phyloP scores from a whole-genome alignment of 164 flowering plant genomes.

The Aristolochia fimbriata region DNA sequence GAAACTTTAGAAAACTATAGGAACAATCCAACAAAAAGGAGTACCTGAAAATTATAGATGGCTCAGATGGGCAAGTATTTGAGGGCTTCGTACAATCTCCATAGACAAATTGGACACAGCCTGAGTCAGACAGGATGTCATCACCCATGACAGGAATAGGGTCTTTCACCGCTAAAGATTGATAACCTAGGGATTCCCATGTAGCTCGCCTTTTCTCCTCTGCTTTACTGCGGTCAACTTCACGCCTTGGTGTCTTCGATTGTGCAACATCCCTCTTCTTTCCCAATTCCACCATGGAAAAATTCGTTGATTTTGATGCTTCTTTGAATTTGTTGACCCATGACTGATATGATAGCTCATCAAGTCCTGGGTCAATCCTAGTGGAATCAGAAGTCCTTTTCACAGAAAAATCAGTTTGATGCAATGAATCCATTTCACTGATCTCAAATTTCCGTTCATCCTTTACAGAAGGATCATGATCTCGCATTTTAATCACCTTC shows the following conservation, averaged over 20 bases:
- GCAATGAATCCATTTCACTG: slow-evolving; percentile 21
- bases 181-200: slow-evolving; percentile 84
- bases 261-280: slow-evolving; percentile 31
- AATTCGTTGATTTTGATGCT: slow-evolving; percentile 27
- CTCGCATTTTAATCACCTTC: slow-evolving; percentile 50
- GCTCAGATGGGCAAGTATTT: slow-evolving; percentile 47
- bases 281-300: slow-evolving; percentile 21
- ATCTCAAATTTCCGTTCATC: slow-evolving; percentile 53
- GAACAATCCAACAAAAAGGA: not conserved
- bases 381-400: slow-evolving; percentile 15
- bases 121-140: slow-evolving; percentile 40
- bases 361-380: slow-evolving; percentile 43
- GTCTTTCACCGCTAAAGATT: slow-evolving; percentile 50
- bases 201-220: slow-evolving; percentile 68
- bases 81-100: slow-evolving; percentile 88
- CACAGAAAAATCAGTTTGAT: slow-evolving; percentile 19
- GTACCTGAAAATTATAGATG: slow-evolving; percentile 74
- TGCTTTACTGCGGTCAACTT: slow-evolving; percentile 63
- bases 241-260: slow-evolving; percentile 37
- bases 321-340: slow-evolving; percentile 85
- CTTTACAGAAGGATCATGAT: slow-evolving; percentile 19
- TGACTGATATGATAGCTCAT: slow-evolving; percentile 70
- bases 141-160: slow-evolving; percentile 24
- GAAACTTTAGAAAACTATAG: no score
- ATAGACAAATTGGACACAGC: slow-evolving; percentile 75